phyloP scores from a whole-genome alignment of 352 stramenopile species.

The Phytophthora syringae region DNA sequence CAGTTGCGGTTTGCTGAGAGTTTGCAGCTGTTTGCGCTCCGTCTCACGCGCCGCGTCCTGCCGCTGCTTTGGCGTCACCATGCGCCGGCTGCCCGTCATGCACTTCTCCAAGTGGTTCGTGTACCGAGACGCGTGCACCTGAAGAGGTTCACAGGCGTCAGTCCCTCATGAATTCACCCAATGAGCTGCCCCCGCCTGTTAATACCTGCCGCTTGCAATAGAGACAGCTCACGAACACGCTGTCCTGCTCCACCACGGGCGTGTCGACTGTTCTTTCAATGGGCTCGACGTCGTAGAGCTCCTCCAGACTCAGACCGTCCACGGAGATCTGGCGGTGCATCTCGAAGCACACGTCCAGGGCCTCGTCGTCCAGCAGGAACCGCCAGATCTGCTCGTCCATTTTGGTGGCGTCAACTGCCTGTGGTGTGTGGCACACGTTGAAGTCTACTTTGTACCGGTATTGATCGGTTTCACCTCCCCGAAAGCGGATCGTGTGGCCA shows the following conservation, averaged over 20 bases:
- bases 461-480: too few relatives aligned
- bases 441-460: too few relatives aligned
- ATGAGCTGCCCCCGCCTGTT: not conserved
- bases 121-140: slow-evolving; percentile 76
- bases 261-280: slow-evolving; percentile 44
- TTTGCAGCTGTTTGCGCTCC: slow-evolving; percentile 47
- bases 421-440: too few relatives aligned
- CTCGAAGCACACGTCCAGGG: slow-evolving; percentile 78
- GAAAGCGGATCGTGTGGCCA: too few relatives aligned
- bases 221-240: slow-evolving; percentile 63
- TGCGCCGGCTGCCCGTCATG: slow-evolving; percentile 59
- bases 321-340: slow-evolving; percentile 70
- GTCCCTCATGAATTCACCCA: not conserved
- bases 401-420: too few relatives aligned
- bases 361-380: slow-evolving; percentile 67
- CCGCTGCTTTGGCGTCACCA: slow-evolving; percentile 44
- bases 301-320: slow-evolving; percentile 67
- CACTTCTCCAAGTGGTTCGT: slow-evolving; percentile 81
- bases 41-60: slow-evolving; percentile 45
- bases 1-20: slow-evolving; percentile 40
- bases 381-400: slow-evolving; percentile 62
- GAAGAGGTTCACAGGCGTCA: not conserved
- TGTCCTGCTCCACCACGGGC: slow-evolving; percentile 54
- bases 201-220: slow-evolving; percentile 79
- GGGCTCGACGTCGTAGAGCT: slow-evolving; percentile 74